Evolutionary conservation across 805 yeast species (phyloP).

Genomic region (Saturnispora halmiae): DNA sequence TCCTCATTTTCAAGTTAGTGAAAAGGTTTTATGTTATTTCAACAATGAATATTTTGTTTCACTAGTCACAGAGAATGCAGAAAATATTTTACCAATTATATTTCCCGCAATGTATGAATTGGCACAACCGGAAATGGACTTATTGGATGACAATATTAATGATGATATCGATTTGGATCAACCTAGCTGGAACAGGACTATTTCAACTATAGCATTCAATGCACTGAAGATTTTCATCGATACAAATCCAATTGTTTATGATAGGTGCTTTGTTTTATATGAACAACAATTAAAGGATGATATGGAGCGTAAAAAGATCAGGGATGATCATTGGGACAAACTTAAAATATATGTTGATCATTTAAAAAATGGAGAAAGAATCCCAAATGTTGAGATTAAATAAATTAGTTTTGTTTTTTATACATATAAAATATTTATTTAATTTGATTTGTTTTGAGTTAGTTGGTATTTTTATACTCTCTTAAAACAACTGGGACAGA

Average conservation of each 20-base stretch:
- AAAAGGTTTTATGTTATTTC: constrained; percentile 90
- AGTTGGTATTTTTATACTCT: constrained; percentile 60
- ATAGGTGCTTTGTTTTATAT: constrained; percentile 83
- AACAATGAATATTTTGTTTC: constrained; percentile 89
- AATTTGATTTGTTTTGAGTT: neutral
- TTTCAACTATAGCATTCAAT: constrained; percentile 81
- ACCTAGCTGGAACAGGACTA: constrained; percentile 86
- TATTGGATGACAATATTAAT: constrained; percentile 22
- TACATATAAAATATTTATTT: neutral
- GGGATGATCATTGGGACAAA: constrained; percentile 62
- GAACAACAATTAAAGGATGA: constrained; percentile 73
- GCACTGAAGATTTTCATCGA: constrained; percentile 91
- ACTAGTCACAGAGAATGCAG: constrained; percentile 85
- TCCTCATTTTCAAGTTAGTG: constrained; percentile 95
- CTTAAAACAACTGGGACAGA: constrained; percentile 94
- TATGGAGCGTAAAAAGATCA: constrained; percentile 49
- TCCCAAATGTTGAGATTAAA: constrained; percentile 52
- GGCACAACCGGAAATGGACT: constrained; percentile 36
- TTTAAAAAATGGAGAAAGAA: constrained; percentile 22
- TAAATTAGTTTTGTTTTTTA: neutral
- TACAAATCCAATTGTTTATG: constrained; percentile 82
- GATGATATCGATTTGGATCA: constrained; percentile 36
- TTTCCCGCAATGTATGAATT: constrained; percentile 85
- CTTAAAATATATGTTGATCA: constrained; percentile 51
- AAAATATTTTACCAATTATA: constrained; percentile 83